Evolutionary conservation across 2,329 filamentous ascomycete species (phyloP).

Genomic region (Colletotrichum sp.): DNA sequence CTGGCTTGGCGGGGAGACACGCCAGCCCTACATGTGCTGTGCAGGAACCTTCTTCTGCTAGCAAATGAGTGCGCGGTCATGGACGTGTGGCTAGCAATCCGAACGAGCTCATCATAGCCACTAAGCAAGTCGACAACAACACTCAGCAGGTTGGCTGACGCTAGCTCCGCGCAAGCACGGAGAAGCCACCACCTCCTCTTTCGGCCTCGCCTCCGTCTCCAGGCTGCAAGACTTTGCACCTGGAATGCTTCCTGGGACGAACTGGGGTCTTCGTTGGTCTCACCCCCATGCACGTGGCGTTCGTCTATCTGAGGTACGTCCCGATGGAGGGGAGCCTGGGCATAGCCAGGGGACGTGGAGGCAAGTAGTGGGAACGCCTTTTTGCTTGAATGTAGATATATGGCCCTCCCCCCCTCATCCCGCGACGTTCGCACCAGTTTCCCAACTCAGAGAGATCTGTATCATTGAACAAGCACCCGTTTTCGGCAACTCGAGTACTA

Average conservation of each 20-base stretch:
- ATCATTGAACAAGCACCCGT: not conserved
- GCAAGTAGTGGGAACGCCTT: not conserved
- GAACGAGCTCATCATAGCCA: not conserved
- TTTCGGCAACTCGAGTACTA: not conserved
- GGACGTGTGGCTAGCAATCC: not conserved
- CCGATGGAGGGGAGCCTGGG: not conserved
- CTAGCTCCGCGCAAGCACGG: constrained; percentile 6
- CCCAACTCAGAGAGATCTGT: not conserved
- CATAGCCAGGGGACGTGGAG: not conserved
- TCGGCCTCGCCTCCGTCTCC: not conserved
- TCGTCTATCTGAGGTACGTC: constrained; percentile 7
- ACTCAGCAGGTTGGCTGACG: constrained; percentile 1
- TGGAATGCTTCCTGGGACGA: not conserved
- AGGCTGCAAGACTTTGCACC: not conserved
- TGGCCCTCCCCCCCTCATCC: not conserved
- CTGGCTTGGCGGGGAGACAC: not conserved
- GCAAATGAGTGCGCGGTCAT: not conserved
- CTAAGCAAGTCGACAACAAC: not conserved
- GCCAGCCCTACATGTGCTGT: constrained; percentile 16
- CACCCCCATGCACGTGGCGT: constrained; percentile 10
- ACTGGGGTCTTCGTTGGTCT: not conserved
- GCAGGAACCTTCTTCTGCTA: not conserved
- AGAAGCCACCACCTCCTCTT: not conserved
- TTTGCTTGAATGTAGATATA: constrained; percentile 2
- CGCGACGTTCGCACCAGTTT: not conserved